Evolutionary conservation across 2,329 filamentous ascomycete species (phyloP), one percentile per base, ranked within the genome.

Genomic region (Fusarium tanahbumbuense): DNA sequence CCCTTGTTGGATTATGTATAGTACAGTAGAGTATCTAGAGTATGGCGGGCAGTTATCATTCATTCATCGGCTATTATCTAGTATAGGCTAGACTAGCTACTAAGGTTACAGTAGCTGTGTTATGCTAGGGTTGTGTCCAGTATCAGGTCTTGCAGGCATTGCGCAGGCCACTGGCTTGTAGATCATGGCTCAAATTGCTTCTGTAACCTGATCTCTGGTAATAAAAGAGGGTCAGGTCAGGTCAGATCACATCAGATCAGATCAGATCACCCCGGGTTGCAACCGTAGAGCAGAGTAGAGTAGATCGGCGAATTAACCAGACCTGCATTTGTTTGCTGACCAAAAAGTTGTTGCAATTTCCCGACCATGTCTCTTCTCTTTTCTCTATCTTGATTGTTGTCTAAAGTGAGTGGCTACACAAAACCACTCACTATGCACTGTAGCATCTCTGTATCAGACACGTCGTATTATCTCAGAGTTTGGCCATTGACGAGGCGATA

Each of bases 101-200:
- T 28, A 28, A 28, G 28, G 28, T 11, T 28, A 13, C 28, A 28
- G 28, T 28, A 28, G 34, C 34, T 53, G 15, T 27, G 25, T 34
- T n/a, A 25, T 61, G 41, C 41, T 22, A 25, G 34, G 41, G 41
- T 47, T 34, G 25, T 23, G 32, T 34, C 13, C 47, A 47, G 25
- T 48, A 41, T 50, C 25, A 27, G 22, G 52, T 58, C n/a, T 53
- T 47, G 60, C 55, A 49, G 37, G 40, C 41, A 42, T 50, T 59
- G 41, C 30, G 53, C 48, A 66, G 57, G 60, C 55, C 61, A 61
- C 42, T 25, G 34, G 46, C 34, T 41, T 66, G 30, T 34, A 56
- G 54, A 60, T 69, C 49, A 60, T 41, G 30, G 20, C 44, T 46
- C 28, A 16, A 37, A 59, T 52, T 27, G 44, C 37, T 57, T 45